phyloP scores from a whole-genome alignment of 805 yeast genomes.

The Spathaspora hagerdaliae region DNA sequence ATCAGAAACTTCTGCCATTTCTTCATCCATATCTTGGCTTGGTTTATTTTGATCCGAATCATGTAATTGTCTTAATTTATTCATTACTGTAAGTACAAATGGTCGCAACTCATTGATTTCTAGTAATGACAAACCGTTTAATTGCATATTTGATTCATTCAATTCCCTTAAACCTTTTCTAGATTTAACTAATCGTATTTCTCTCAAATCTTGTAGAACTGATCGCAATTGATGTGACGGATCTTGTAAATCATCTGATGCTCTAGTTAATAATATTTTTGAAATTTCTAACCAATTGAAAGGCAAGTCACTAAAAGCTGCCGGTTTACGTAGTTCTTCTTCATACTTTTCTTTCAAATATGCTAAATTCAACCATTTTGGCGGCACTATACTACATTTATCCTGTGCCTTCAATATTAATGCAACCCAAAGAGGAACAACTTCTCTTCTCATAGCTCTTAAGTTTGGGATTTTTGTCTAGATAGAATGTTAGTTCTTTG shows the following conservation, averaged over 20 bases:
- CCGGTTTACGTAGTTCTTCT: constrained; percentile 56
- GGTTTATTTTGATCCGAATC: constrained; percentile 21
- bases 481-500: constrained; percentile 10
- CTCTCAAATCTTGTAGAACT: constrained; percentile 77
- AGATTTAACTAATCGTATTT: constrained; percentile 75
- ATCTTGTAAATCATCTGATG: constrained; percentile 75
- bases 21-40: constrained; percentile 12
- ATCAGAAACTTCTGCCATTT: constrained; percentile 2
- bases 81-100: constrained; percentile 77
- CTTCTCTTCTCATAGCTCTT: constrained; percentile 61
- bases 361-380: constrained; percentile 69
- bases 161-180: constrained; percentile 73
- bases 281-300: constrained; percentile 86
- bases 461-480: constrained; percentile 53
- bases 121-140: constrained; percentile 76
- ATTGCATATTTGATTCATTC: constrained; percentile 77
- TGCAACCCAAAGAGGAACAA: constrained; percentile 87
- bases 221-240: constrained; percentile 69
- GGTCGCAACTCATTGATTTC: constrained; percentile 90
- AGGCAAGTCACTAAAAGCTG: constrained; percentile 68
- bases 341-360: constrained; percentile 56
- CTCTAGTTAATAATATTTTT: constrained; percentile 61
- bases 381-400: constrained; percentile 81
- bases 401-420: constrained; percentile 76
- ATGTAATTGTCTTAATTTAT: constrained; percentile 58